A percentile compares a stretch with the other conserved stretches of the same genome.
Evolutionary conservation across 805 yeast species (phyloP).

Genomic region (Wickerhamiella parazyma): DNA sequence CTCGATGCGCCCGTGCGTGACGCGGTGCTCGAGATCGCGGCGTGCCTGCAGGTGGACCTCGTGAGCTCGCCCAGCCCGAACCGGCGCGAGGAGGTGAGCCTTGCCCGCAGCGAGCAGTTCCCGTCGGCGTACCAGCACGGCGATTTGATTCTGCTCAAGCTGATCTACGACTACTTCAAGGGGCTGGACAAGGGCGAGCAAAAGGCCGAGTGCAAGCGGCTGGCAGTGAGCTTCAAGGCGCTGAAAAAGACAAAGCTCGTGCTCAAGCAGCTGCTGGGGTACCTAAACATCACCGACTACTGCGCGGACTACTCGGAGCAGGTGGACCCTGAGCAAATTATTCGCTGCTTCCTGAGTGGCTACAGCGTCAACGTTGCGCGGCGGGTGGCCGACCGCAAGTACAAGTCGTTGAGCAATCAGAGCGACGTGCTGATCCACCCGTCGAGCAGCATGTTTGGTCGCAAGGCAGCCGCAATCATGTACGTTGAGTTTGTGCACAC

Average conservation of each 20-base stretch:
- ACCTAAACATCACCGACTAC: constrained; percentile 37
- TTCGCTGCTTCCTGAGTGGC: constrained; percentile 74
- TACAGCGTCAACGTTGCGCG: constrained; percentile 81
- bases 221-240: constrained; percentile 65
- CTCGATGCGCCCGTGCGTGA: constrained; percentile 24
- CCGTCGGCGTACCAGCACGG: constrained; percentile 64
- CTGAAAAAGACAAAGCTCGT: constrained; percentile 65
- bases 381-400: constrained; percentile 89
- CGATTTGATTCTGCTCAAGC: constrained; percentile 72
- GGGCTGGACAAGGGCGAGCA: constrained; percentile 39
- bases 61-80: constrained; percentile 69
- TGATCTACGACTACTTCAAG: constrained; percentile 49
- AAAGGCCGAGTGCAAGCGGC: constrained; percentile 70
- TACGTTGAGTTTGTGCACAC: constrained; percentile 91
- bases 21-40: constrained; percentile 73
- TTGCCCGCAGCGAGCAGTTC: constrained; percentile 53
- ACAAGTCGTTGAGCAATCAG: constrained; percentile 64
- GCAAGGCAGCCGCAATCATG: constrained; percentile 73
- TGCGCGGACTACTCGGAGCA: constrained; percentile 18
- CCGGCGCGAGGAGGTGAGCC: constrained; percentile 70
- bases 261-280: constrained; percentile 58
- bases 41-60: constrained; percentile 84
- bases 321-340: constrained; percentile 31
- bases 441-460: constrained; percentile 74
- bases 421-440: constrained; percentile 85